Evolutionary conservation across 805 yeast species (phyloP).

Genomic region (Metschnikowia gelsemii): DNA sequence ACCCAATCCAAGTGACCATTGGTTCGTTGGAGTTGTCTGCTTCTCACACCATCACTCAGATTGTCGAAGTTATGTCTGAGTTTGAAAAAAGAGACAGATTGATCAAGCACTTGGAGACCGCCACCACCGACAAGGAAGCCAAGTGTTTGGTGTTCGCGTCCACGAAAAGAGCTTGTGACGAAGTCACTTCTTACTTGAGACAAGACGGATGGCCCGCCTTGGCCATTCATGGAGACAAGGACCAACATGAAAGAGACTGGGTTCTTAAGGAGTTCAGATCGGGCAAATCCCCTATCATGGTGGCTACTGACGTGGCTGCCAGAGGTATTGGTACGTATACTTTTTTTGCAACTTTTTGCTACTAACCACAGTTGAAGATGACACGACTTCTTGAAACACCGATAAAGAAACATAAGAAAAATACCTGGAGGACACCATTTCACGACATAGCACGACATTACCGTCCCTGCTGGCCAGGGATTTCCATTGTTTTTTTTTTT

Average conservation of each 20-base stretch:
- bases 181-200: slow-evolving; percentile 85
- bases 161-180: slow-evolving; percentile 98
- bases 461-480: slow-evolving; percentile 14
- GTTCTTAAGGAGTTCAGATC: slow-evolving; percentile 87
- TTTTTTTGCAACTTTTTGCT: slow-evolving; percentile 17
- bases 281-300: slow-evolving; percentile 95
- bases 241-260: slow-evolving; percentile 98
- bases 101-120: slow-evolving; percentile 76
- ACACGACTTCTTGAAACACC: too few species aligned
- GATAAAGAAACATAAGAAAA: too few species aligned
- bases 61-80: slow-evolving; percentile 86
- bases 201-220: slow-evolving; percentile 98
- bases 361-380: slow-evolving; percentile 24
- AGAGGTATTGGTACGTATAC: slow-evolving; percentile 96
- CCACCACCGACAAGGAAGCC: slow-evolving; percentile 66
- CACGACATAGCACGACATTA: too few species aligned
- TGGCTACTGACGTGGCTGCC: slow-evolving; percentile 99
- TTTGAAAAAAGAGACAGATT: slow-evolving; percentile 93
- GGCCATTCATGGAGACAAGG: slow-evolving; percentile 98
- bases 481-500: slow-evolving; percentile 2
- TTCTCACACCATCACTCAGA: slow-evolving; percentile 91
- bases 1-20: slow-evolving; percentile 93
- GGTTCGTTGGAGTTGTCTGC: slow-evolving; percentile 97
- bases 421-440: too few species aligned
- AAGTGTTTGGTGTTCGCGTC: slow-evolving; percentile 89